Evolutionary conservation across 2,329 filamentous ascomycete species (phyloP), one percentile per base, ranked within the genome.

Genomic region (Neobulgaria alba): DNA sequence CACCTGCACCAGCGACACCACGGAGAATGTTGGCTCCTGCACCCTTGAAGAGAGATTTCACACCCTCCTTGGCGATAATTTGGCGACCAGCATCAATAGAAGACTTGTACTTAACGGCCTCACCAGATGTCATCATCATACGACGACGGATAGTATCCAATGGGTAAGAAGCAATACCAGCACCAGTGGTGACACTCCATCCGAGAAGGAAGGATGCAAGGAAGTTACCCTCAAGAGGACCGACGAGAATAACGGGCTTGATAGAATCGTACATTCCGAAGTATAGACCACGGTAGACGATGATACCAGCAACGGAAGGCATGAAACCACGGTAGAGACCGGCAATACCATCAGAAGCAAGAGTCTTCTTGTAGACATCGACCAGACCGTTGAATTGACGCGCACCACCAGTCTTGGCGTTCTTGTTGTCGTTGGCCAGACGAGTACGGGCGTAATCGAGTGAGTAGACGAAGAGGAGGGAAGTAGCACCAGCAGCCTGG

Each of bases 271-370:
- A 98, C 85, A 98, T 85, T 69, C 92, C 92, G 85, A 98, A 98
- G 89, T 98, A 98, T 63, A 98, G 88, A 95, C 92, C 92, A 87
- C 92, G 92, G 87, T 98, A 98, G 75, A 98, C 92, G 63, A 98
- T 72, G 72, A 98, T 98, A 84, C 92, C 92, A 71, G 85, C 79
- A 65, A 98, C 92, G 65, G 92, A 98, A 69, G 93, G 92, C 79
- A 89, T 88, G 85, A 98, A 98, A 79, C 92, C 92, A 94, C 92
- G 92, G 87, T 98, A 98, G 66, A 98, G 89, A 93, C 92, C 92
- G 66, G 82, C 85, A 75, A 98, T 78, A 93, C 92, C 92, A 70
- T 98, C 92, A 63, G 87, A 85, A 61, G 92, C 90, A 63, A 98
- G 81, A 63, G 92, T 98, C 92, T 98, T 98, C 79, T 87, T 87